Percentiles rank a stretch among this genome's conserved stretches.
Evolutionary conservation across 2,329 filamentous ascomycete genomes (phyloP).

Genomic region (Trichophyton verrucosum): DNA sequence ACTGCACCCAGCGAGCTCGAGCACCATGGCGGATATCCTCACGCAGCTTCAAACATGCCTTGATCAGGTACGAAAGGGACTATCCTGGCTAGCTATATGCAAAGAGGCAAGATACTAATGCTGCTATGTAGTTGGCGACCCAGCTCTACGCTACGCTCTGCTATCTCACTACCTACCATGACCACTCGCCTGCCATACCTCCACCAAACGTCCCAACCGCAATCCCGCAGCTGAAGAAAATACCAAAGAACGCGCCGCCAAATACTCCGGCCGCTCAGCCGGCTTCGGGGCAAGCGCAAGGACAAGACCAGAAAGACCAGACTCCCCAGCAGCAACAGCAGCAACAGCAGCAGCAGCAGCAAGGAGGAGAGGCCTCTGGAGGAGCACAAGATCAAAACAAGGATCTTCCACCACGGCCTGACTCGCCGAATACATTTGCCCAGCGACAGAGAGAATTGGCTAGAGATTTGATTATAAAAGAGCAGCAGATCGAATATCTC

Average conservation of each 20-base stretch:
- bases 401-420: constrained; percentile 19
- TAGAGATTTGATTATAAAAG: constrained; percentile 38
- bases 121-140: constrained; percentile 30
- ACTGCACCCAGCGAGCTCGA: not conserved
- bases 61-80: constrained; percentile 28
- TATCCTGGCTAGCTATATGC: not conserved
- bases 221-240: constrained; percentile 29
- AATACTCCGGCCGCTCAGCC: constrained; percentile 9
- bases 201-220: constrained; percentile 22
- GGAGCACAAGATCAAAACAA: not conserved
- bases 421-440: constrained; percentile 31
- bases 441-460: constrained; percentile 36
- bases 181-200: constrained; percentile 28
- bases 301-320: constrained; percentile 10
- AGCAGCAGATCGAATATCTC: constrained; percentile 40
- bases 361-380: not conserved
- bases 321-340: constrained; percentile 6
- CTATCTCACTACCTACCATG: constrained; percentile 37
- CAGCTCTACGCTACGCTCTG: constrained; percentile 41
- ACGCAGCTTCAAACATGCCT: constrained; percentile 41
- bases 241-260: constrained; percentile 29
- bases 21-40: constrained; percentile 35
- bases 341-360: constrained; percentile 11
- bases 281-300: constrained; percentile 12
- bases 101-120: not conserved